These are phyloP conservation scores for Penicillium angulare DNA, from an alignment of 495 filamentous ascomycete genomes.

Conservation along the genomic window DNA sequence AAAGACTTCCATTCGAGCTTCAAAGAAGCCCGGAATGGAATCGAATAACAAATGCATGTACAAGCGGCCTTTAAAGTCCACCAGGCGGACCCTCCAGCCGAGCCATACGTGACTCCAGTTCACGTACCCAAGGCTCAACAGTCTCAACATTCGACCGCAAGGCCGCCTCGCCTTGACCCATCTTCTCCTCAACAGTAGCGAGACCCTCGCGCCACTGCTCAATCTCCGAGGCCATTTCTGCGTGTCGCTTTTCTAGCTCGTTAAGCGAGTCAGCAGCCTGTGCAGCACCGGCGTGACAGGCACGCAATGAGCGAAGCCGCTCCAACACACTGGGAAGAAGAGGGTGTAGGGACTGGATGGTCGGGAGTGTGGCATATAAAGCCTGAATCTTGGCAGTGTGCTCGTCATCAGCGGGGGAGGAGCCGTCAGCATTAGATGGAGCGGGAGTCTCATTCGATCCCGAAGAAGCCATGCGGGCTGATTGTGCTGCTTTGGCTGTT, in stretches of 20 bases:
- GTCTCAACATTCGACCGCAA: constrained; percentile 74
- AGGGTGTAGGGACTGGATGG: constrained; percentile 83
- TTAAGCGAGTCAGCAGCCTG: constrained; percentile 77
- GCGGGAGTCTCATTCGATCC: constrained; percentile 30
- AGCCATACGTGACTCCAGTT: constrained; percentile 73
- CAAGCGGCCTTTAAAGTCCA: constrained; percentile 6
- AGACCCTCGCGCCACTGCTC: constrained; percentile 82
- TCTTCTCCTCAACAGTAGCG: constrained; percentile 70
- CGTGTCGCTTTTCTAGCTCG: constrained; percentile 73
- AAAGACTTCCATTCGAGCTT: background rate
- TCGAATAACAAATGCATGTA: background rate
- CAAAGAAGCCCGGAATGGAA: constrained; percentile 4
- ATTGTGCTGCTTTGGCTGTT: constrained; percentile 65
- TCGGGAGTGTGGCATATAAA: constrained; percentile 83
- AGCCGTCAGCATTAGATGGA: constrained; percentile 27
- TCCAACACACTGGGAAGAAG: constrained; percentile 83
- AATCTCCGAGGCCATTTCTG: constrained; percentile 79
- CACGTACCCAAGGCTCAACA: constrained; percentile 86
- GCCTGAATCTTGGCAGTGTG: constrained; percentile 85
- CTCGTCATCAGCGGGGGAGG: constrained; percentile 50
- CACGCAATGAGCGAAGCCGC: constrained; percentile 75
- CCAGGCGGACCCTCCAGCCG: constrained; percentile 38
- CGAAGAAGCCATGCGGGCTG: constrained; percentile 51
- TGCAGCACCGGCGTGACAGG: constrained; percentile 84
- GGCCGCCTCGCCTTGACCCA: constrained; percentile 64